These are phyloP conservation scores for Theileria sp. DNA, from an alignment of 169 alveolate species.

Conservation along the genomic window DNA sequence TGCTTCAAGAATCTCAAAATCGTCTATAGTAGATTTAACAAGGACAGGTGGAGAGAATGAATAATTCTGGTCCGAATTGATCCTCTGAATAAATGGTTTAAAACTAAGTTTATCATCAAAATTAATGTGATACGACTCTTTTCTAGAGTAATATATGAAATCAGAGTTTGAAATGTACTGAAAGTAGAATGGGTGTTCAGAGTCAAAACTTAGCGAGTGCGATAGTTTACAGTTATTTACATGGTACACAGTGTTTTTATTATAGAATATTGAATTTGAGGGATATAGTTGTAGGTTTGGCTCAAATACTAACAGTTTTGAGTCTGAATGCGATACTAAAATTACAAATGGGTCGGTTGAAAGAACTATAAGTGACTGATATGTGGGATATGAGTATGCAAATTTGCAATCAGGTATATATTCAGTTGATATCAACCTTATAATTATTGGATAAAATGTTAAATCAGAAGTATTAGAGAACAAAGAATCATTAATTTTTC, in stretches of 20 bases:
- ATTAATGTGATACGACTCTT: neutral
- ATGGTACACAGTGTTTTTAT: neutral
- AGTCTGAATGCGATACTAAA: neutral
- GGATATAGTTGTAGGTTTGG: neutral
- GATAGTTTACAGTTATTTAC: neutral
- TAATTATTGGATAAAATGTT: slow-evolving; percentile 21
- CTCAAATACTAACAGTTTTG: neutral
- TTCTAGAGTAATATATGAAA: slow-evolving; percentile 4
- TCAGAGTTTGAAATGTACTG: neutral
- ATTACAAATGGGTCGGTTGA: slow-evolving; percentile 27
- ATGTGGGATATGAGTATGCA: slow-evolving; percentile 3
- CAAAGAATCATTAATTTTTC: neutral
- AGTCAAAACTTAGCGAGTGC: neutral
- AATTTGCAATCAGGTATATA: neutral
- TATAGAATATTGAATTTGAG: neutral
- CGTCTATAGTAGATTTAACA: neutral
- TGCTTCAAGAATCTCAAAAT: neutral
- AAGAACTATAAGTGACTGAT: slow-evolving; percentile 40
- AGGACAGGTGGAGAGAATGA: neutral
- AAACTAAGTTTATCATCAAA: neutral
- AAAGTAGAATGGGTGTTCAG: neutral
- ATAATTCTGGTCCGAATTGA: neutral
- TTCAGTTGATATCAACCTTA: slow-evolving; percentile 24
- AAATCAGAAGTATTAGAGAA: neutral
- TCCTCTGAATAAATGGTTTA: neutral